These are phyloP conservation scores for Schizosaccharomyces octosporus DNA, from an alignment of 805 yeast species.

Conservation along the genomic window DNA sequence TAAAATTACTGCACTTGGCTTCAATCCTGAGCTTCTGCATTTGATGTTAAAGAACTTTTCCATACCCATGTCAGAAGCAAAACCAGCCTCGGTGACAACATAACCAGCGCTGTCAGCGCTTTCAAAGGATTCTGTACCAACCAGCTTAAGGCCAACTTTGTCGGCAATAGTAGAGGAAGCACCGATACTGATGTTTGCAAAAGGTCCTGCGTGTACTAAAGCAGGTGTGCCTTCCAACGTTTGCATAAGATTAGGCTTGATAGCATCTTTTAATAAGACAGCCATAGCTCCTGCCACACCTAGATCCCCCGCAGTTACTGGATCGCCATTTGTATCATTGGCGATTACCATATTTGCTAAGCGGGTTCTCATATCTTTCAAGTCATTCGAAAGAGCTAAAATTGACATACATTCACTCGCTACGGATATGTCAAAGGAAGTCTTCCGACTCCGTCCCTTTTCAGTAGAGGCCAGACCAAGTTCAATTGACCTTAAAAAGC, in stretches of 20 bases:
- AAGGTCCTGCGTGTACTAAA: constrained; percentile 92
- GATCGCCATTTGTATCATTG: constrained; percentile 43
- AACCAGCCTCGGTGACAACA: constrained; percentile 94
- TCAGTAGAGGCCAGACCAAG: constrained; percentile 84
- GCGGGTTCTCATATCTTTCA: constrained; percentile 65
- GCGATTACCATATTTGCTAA: constrained; percentile 81
- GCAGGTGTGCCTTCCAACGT: constrained; percentile 95
- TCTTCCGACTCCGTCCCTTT: constrained; percentile 58
- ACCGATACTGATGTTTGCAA: constrained; percentile 91
- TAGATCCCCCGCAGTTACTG: constrained; percentile 80
- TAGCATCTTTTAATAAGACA: constrained; percentile 82
- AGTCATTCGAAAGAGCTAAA: constrained; percentile 54
- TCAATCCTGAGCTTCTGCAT: constrained; percentile 71
- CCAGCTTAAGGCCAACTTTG: constrained; percentile 41
- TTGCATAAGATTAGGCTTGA: constrained; percentile 92
- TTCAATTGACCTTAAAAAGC: constrained; percentile 69
- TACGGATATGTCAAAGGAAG: constrained; percentile 90
- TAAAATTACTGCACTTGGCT: constrained; percentile 73
- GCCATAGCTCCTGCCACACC: constrained; percentile 92
- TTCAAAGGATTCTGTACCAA: constrained; percentile 30
- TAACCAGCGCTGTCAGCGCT: constrained; percentile 31
- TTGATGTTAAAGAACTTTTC: constrained; percentile 90
- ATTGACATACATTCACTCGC: constrained; percentile 95
- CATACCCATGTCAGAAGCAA: constrained; percentile 98
- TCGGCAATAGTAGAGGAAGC: constrained; percentile 90